Evolutionary conservation across 2,329 filamentous ascomycete genomes (phyloP).

Genomic region (Fusarium sp.): DNA sequence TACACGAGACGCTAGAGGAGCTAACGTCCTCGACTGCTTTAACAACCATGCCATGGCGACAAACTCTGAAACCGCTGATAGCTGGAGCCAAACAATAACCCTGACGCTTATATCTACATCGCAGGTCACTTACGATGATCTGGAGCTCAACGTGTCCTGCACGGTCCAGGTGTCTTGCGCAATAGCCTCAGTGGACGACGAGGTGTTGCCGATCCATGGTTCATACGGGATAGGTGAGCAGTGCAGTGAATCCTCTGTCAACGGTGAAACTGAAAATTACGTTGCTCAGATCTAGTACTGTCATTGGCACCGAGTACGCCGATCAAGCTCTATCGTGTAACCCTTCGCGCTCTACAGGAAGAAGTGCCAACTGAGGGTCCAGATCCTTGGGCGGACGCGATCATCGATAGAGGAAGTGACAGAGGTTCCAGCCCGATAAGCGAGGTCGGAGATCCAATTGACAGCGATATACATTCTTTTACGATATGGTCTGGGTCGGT

Average conservation of each 20-base stretch:
- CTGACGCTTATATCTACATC: background rate
- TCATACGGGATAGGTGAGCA: background rate
- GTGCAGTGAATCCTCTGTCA: too few relatives aligned
- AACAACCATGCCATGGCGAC: background rate
- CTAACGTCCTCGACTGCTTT: background rate
- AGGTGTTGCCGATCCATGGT: background rate
- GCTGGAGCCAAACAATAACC: rapidly evolving
- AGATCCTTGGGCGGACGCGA: background rate
- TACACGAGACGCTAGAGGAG: background rate
- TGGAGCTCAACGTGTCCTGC: background rate
- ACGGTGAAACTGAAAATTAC: background rate
- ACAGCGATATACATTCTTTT: rapidly evolving
- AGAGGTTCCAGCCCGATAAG: background rate
- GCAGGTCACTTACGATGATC: background rate
- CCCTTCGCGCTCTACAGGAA: background rate
- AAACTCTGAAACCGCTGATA: background rate
- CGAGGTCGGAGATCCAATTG: background rate
- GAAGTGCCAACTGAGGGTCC: background rate
- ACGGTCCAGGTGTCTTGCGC: background rate
- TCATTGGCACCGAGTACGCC: background rate
- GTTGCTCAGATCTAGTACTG: rapidly evolving
- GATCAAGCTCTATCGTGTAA: background rate
- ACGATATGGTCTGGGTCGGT: background rate
- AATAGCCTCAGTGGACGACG: background rate
- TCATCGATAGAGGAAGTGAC: background rate